Base-by-base conservation (phyloP, 768 basidiomycete species). In the Lactarius sp. region DNA sequence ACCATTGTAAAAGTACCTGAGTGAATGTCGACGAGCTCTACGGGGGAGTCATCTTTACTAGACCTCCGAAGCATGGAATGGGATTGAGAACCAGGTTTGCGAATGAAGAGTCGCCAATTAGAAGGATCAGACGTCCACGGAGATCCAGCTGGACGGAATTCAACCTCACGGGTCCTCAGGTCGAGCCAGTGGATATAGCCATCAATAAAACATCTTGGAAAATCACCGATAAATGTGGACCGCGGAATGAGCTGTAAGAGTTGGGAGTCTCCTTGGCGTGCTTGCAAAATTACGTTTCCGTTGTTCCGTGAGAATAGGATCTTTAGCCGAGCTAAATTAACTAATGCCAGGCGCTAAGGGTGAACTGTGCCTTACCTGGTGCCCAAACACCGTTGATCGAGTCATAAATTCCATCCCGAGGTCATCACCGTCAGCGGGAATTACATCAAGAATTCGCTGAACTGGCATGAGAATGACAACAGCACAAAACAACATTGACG, bases 61-160 rank as follows among this genome's bases (percentile, higher is more conserved):
- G 37, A n/a, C 39, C 36, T 27, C 27, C 27, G 27, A 27, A 27
- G 27, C 27, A 27, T 27, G 27, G 27, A 27, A 27, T 27, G 27
- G 27, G 27, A 27, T 27, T 27, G 27, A 27, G 27, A 27, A 27
- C 27, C 27, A 27, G 27, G 27, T 27, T 53, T 27, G 2, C 5
- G 33, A 6, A 61, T 20, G 16, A 18, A 39, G 6, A 65, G 53
- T 10, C 61, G 52, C 77, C 76, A 78, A 57, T 75, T 73, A 5
- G 67, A 44, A 33, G 62, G 31, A 0, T 70, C 70, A 14, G 69
- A 59, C 37, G 61, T 41, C 78, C 77, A 79, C 6, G 67, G 54
- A 14, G 65, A 64, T 33, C 27, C 2, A 27, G 27, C 27, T 27
- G 27, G 27, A 27, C 27, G 27, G 2, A 27, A 27, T 27, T 27